Conservation (phyloP, 2,329 filamentous ascomycete species). For the Talaromyces piceae region DNA sequence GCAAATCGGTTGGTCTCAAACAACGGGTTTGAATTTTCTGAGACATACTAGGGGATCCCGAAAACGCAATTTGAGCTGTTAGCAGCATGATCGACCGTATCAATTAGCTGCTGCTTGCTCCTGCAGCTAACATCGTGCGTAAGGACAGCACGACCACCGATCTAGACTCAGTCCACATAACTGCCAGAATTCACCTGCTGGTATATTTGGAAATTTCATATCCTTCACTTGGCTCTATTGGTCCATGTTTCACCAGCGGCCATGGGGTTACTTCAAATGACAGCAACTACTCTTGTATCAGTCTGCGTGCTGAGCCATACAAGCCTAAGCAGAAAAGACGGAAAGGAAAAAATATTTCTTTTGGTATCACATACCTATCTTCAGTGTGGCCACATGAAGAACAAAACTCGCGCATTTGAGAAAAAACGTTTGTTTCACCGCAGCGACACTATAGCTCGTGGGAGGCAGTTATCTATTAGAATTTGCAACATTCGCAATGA, state of each 20-base stretch:
- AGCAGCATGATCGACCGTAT: no score
- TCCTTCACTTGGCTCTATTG: no score
- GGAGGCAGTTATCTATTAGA: background rate
- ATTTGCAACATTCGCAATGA: background rate
- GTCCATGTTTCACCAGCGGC: background rate
- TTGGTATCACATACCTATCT: background rate
- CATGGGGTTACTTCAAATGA: background rate
- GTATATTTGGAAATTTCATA: no score
- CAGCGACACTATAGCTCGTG: background rate
- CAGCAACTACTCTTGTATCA: background rate
- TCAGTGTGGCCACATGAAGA: background rate
- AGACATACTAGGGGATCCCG: no score
- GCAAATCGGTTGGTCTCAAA: no score
- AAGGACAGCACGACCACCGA: no score
- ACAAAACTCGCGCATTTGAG: background rate
- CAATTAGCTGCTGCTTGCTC: no score
- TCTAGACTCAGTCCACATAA: no score
- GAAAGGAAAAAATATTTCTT: background rate
- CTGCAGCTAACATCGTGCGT: no score
- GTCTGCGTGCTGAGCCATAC: background rate
- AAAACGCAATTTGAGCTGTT: no score
- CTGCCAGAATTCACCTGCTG: no score
- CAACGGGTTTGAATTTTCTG: no score
- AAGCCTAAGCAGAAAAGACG: background rate
- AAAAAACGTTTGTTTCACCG: background rate